phyloP scores from a whole-genome alignment of 768 basidiomycete genomes.

The Boletus barrowsii region DNA sequence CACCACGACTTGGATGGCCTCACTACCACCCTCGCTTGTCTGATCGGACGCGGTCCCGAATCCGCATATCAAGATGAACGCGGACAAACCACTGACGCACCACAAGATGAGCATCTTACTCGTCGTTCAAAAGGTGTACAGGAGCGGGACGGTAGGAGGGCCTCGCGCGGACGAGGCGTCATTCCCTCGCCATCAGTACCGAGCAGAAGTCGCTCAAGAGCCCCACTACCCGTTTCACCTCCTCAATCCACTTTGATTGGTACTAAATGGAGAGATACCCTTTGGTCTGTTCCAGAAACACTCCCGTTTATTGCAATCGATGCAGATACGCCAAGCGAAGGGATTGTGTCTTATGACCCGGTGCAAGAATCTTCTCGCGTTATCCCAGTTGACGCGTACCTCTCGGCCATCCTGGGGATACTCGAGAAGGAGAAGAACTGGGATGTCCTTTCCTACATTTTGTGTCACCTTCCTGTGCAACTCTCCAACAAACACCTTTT shows the following conservation, averaged over 20 bases:
- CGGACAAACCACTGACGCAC: conserved; percentile 17
- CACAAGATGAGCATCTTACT: conserved; percentile 27
- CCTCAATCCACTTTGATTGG: conserved; percentile 21
- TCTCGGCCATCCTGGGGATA: conserved; percentile 58
- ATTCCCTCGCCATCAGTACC: conserved; percentile 43
- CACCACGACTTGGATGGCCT: conserved; percentile 58
- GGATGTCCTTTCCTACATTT: conserved; percentile 89
- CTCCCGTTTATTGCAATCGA: conserved; percentile 55
- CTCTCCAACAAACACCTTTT: conserved; percentile 95
- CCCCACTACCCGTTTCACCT: conserved; percentile 33
- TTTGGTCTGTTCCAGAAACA: conserved; percentile 72
- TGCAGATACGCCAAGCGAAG: conserved; percentile 63
- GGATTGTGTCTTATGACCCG: conserved; percentile 63
- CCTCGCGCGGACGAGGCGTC: conserved; percentile 51
- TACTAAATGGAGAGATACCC: conserved; percentile 40
- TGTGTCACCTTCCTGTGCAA: conserved; percentile 89
- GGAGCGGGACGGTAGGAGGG: conserved; percentile 49
- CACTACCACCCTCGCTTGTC: conserved; percentile 53
- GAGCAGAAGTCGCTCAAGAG: conserved; percentile 65
- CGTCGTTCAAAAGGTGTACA: conserved; percentile 49
- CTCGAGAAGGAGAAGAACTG: conserved; percentile 78
- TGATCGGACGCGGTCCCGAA: conserved; percentile 53
- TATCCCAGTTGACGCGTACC: conserved; percentile 74
- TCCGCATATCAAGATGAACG: conserved; percentile 29
- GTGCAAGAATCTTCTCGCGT: conserved; percentile 41